phyloP scores from a whole-genome alignment of 345 rosid species.

The Mangifera indica region DNA sequence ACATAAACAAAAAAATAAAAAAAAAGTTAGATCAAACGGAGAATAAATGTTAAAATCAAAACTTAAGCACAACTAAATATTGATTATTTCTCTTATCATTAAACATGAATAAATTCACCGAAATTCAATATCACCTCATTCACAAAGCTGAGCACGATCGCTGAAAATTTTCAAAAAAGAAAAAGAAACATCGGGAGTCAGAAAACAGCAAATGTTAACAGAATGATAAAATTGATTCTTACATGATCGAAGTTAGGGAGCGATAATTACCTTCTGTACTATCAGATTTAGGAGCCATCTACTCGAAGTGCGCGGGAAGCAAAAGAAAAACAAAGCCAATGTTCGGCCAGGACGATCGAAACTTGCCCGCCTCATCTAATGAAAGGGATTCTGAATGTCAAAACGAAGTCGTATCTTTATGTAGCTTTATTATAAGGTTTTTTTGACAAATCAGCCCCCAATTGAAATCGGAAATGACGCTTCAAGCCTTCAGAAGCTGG shows the following conservation, averaged over 20 bases:
- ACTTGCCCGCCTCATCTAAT: background rate
- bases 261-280: slow-evolving; percentile 55
- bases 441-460: background rate
- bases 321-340: background rate
- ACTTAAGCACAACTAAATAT: background rate
- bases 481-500: no score
- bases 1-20: background rate
- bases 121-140: slow-evolving; percentile 61
- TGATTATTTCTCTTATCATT: background rate
- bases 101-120: background rate
- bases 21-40: background rate
- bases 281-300: slow-evolving; percentile 83
- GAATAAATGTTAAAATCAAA: background rate
- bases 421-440: no score
- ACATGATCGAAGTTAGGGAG: background rate
- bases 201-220: background rate
- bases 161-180: slow-evolving; percentile 43
- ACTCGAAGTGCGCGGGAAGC: slow-evolving; percentile 54
- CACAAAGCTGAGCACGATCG: slow-evolving; percentile 84
- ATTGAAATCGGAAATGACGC: background rate
- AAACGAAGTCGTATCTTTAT: background rate
- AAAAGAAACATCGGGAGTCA: background rate
- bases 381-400: background rate
- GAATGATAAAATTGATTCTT: slow-evolving; percentile 13
- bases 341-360: background rate